Conservation (phyloP, 1,139 yeast species). For the Pichia sp. region DNA sequence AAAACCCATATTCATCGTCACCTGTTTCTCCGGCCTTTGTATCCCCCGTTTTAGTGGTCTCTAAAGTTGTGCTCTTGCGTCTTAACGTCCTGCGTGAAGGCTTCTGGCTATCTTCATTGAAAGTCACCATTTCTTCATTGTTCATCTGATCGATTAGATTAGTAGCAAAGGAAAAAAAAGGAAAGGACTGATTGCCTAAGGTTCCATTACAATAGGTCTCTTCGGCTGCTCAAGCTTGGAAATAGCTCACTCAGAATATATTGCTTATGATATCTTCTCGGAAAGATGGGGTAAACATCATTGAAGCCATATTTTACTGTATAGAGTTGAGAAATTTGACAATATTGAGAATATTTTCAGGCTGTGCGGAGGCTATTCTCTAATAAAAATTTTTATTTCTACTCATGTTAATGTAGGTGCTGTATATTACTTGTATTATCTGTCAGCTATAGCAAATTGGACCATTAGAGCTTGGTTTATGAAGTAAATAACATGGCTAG, state of each 20-base stretch:
- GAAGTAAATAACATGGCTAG: slow-evolving; percentile 8
- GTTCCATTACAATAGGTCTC: background rate
- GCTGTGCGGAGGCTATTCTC: background rate
- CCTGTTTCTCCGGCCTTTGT: slow-evolving; percentile 11
- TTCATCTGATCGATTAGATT: background rate
- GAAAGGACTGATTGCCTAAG: background rate
- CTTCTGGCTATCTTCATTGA: background rate
- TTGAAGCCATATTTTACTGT: background rate
- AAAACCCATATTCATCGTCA: slow-evolving; percentile 50
- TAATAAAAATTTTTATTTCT: slow-evolving; percentile 1
- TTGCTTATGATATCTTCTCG: background rate
- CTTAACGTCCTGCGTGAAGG: slow-evolving; percentile 5
- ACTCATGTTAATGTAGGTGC: background rate
- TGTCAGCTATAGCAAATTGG: background rate
- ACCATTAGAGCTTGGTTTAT: background rate
- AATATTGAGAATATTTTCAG: background rate
- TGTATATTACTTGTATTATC: background rate
- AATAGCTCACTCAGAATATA: slow-evolving; percentile 6
- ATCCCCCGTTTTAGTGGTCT: background rate
- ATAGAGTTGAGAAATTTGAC: background rate
- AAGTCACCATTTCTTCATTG: background rate
- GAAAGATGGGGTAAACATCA: background rate
- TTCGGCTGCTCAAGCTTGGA: background rate
- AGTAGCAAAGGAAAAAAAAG: background rate
- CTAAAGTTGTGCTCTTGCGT: background rate